phyloP scores from a whole-genome alignment of 225 moss, liverwort and hornwort species.

The Asterella californica region DNA sequence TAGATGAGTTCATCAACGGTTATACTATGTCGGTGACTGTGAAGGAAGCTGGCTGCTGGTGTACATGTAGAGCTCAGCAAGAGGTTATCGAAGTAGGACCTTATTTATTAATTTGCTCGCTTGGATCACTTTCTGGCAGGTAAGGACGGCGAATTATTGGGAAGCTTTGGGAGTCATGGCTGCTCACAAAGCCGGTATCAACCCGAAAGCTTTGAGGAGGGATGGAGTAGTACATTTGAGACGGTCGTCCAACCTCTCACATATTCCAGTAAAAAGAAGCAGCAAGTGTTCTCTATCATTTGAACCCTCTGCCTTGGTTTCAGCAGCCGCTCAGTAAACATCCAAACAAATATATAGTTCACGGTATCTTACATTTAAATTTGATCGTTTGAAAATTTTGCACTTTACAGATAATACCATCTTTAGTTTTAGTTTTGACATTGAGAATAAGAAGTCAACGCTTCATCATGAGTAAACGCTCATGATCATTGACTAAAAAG shows the following conservation, averaged over 20 bases:
- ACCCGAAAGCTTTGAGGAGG: constrained; percentile 67
- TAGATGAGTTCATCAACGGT: too few relatives aligned
- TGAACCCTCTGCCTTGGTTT: not conserved
- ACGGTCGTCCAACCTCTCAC: constrained; percentile 11
- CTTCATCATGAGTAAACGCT: too few relatives aligned
- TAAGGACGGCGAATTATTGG: constrained; percentile 90
- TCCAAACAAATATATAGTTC: too few relatives aligned
- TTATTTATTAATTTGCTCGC: not conserved
- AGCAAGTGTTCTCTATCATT: not conserved
- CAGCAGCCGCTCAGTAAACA: not conserved
- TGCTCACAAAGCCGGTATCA: constrained; percentile 89
- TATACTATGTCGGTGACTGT: too few relatives aligned
- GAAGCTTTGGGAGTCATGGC: constrained; percentile 91
- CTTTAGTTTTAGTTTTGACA: too few relatives aligned
- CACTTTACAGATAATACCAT: too few relatives aligned
- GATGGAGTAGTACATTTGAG: constrained; percentile 58
- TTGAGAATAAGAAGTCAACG: too few relatives aligned
- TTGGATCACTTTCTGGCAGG: constrained; percentile 36
- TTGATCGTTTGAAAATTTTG: too few relatives aligned
- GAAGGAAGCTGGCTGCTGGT: too few relatives aligned
- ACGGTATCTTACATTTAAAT: too few relatives aligned
- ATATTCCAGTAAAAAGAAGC: not conserved
- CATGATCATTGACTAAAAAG: too few relatives aligned
- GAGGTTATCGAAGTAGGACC: not conserved
- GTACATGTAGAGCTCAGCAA: too few relatives aligned